Percentiles rank a stretch among this genome's conserved stretches.
Evolutionary conservation across 1,284 basidiomycete genomes (phyloP).

Genomic region (Tylopilus sp.): DNA sequence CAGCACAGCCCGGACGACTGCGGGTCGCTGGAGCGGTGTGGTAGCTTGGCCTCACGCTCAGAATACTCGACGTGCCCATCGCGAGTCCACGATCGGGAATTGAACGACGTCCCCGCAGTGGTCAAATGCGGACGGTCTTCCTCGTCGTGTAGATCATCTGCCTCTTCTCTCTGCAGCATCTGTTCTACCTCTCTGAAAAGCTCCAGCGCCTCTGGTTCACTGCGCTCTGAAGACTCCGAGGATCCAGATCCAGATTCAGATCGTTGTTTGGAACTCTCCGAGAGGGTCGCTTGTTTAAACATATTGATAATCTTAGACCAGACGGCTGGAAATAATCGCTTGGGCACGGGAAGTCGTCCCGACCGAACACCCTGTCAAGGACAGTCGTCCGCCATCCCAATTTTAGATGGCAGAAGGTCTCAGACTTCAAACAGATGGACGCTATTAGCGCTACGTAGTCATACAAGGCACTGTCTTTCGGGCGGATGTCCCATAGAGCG

Average conservation of each 20-base stretch:
- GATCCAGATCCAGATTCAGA: neutral
- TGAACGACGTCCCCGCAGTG: neutral
- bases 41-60: slow-evolving; percentile 16
- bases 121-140: neutral
- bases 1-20: slow-evolving; percentile 1
- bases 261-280: slow-evolving; percentile 8
- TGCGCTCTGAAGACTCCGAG: slow-evolving; percentile 4
- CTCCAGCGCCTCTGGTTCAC: slow-evolving; percentile 4
- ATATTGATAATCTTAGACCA: slow-evolving; percentile 13
- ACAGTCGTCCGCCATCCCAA: slow-evolving; percentile 9
- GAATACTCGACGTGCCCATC: slow-evolving; percentile 29
- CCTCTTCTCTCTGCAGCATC: slow-evolving; percentile 27
- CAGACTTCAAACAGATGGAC: slow-evolving; percentile 7
- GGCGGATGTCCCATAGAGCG: neutral
- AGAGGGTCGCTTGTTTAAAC: neutral
- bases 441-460: slow-evolving; percentile 13
- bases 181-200: slow-evolving; percentile 17
- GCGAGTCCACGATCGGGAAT: neutral
- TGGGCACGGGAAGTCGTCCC: slow-evolving; percentile 21
- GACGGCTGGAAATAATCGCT: slow-evolving; percentile 14
- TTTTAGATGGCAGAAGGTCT: neutral
- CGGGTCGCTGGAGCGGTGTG: neutral
- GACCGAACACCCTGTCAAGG: slow-evolving; percentile 25
- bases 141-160: slow-evolving; percentile 10
- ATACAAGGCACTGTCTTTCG: slow-evolving; percentile 2